Conservation (phyloP, 768 basidiomycete species). For the Russula abietina region DNA sequence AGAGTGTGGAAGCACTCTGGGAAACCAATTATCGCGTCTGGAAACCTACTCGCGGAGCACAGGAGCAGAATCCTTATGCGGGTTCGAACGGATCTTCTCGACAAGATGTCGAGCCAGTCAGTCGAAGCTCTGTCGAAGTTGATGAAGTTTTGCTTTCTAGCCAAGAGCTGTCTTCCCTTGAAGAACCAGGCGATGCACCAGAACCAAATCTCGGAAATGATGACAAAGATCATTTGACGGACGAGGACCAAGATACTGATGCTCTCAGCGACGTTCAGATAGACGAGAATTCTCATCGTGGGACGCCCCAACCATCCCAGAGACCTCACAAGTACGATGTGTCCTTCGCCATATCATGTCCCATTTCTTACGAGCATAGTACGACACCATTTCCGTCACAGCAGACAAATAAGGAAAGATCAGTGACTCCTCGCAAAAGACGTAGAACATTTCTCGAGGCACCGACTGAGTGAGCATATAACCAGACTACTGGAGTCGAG, state of each 20-base stretch:
- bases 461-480: background rate
- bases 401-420: background rate
- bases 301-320: conserved; percentile 8
- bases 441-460: background rate
- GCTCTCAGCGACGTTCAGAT: conserved; percentile 23
- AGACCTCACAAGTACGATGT: conserved; percentile 1
- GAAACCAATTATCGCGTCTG: conserved; percentile 53
- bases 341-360: background rate
- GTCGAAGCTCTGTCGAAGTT: conserved; percentile 41
- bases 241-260: conserved; percentile 35
- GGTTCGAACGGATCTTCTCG: conserved; percentile 13
- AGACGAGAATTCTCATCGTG: conserved; percentile 16
- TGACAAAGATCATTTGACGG: conserved; percentile 28
- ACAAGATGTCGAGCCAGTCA: background rate
- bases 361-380: background rate
- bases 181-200: conserved; percentile 32
- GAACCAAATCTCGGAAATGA: conserved; percentile 27
- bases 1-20: conserved; percentile 87
- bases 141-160: conserved; percentile 48
- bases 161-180: conserved; percentile 41
- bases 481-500: background rate
- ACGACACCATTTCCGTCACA: conserved; percentile 1
- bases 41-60: conserved; percentile 37
- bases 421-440: conserved; percentile 14
- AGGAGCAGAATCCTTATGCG: conserved; percentile 15